A percentile compares a stretch with the other conserved stretches of the same genome.
Conservation (phyloP, 2,329 filamentous ascomycete species). For the Mycocentrospora acerina region DNA sequence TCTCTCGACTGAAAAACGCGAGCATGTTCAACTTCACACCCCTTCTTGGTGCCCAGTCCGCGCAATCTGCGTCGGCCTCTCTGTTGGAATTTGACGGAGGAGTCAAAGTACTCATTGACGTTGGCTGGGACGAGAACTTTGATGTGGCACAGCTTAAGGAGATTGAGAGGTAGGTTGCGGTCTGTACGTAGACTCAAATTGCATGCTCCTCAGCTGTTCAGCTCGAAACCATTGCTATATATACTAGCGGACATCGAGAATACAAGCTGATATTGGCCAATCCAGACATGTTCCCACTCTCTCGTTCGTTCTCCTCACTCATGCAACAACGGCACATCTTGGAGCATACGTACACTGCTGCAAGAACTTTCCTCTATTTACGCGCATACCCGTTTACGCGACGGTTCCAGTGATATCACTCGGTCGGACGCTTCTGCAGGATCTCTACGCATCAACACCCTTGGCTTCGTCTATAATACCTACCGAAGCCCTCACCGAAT, state of each 20-base stretch:
- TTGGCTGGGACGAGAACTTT: constrained; percentile 95
- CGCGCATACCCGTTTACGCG: constrained; percentile 89
- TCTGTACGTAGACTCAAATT: constrained; percentile 2
- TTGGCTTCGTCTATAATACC: constrained; percentile 84
- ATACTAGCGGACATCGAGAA: constrained; percentile 14
- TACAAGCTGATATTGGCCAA: constrained; percentile 18
- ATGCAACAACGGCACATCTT: constrained; percentile 87
- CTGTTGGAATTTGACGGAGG: constrained; percentile 94
- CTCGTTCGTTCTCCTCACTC: constrained; percentile 90
- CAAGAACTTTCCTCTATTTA: constrained; percentile 91
- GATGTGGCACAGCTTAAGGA: constrained; percentile 78
- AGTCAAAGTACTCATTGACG: constrained; percentile 85
- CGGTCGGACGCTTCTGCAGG: constrained; percentile 85
- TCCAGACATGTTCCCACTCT: constrained; percentile 83
- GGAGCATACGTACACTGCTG: constrained; percentile 95
- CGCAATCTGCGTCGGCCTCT: constrained; percentile 88
- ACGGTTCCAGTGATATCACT: constrained; percentile 92
- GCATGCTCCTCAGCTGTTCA: no score
- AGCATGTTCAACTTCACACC: constrained; percentile 95
- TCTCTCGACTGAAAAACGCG: constrained; percentile 5
- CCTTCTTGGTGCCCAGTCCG: constrained; percentile 85
- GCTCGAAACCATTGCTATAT: constrained; percentile 10
- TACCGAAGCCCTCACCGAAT: constrained; percentile 68
- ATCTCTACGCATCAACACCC: constrained; percentile 87
- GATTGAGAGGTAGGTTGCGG: constrained; percentile 74